A percentile compares a stretch with the other conserved stretches of the same genome.
phyloP scores from a whole-genome alignment of 2,329 filamentous ascomycete species.

The Xylaria sp. region DNA sequence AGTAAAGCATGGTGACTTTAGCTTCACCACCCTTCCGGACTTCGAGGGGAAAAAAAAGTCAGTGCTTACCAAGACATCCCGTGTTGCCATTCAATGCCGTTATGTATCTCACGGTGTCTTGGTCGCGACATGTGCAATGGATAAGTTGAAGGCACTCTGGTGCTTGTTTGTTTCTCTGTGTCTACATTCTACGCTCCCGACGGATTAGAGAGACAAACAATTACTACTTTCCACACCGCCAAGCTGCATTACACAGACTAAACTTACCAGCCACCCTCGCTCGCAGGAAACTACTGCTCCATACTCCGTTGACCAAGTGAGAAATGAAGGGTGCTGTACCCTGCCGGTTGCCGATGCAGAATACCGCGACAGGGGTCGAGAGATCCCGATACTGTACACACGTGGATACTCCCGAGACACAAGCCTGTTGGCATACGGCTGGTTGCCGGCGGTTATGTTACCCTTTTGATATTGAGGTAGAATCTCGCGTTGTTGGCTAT shows the following conservation, averaged over 20 bases:
- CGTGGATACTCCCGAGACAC: constrained; percentile 38
- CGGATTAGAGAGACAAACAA: constrained; percentile 23
- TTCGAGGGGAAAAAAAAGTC: constrained; percentile 37
- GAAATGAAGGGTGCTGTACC: constrained; percentile 14
- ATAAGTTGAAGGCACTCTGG: background rate
- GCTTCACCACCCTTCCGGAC: constrained; percentile 42
- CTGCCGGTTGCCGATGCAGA: constrained; percentile 30
- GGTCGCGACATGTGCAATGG: background rate
- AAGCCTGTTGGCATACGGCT: constrained; percentile 26
- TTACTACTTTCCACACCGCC: background rate
- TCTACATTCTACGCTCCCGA: constrained; percentile 17
- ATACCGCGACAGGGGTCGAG: constrained; percentile 13
- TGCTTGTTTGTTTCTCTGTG: constrained; percentile 18
- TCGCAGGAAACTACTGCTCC: constrained; percentile 6
- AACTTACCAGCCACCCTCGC: background rate
- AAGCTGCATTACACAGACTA: constrained; percentile 14
- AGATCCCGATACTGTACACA: constrained; percentile 32
- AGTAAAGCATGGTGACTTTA: constrained; percentile 20
- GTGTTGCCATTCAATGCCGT: background rate
- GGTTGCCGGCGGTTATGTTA: constrained; percentile 11
- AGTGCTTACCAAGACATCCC: constrained; percentile 1
- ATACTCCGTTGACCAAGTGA: constrained; percentile 2
- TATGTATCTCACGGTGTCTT: background rate
- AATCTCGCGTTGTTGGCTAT: background rate
- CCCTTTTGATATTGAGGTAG: background rate